Evolutionary conservation across 2,329 filamentous ascomycete species (phyloP), one percentile per base, ranked within the genome.

Genomic region (Colletotrichum sp.): DNA sequence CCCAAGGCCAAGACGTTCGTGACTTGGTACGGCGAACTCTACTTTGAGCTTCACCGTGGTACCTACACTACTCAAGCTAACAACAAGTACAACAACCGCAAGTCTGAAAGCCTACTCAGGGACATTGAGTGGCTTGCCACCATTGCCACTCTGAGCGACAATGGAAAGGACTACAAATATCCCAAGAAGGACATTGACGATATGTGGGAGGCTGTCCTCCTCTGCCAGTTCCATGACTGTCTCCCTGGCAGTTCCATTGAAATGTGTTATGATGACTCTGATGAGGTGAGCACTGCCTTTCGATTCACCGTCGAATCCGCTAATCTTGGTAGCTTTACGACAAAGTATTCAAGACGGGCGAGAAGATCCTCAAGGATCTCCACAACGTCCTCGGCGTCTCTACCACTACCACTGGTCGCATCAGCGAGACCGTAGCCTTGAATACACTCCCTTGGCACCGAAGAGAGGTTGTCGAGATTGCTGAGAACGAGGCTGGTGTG

Each of bases 161-260:
- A 91, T 73, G 69, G 62, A 34, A 87, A 88, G 34, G 88, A 88
- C 3, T 98, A 98, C 87, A 94, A 94, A 81, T 99, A 98, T 82
- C 97, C 97, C 12, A 98, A 98, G 85, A 92, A 94, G 82, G 92
- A 97, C n/a, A 93, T 99, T 71, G 97, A 99, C 81, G 90, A 94
- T 73, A 97, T 99, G 92, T 99, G 97, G 97, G 96, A 98, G 86
- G 90, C 91, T 71, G 94, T 96, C 4, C 89, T 98, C 28, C 91
- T 98, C 30, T 98, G 96, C 79, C 97, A 99, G 81, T 99, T 99
- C 89, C 97, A 99, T 78, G 97, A 99, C 82, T 98, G 97, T 82
- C 89, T 99, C 67, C 97, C 97, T 1, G 97, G 97, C 71, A 98
- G 95, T 82, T 95, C 92, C 38, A 98, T 99, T 79, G 96, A 97